These are phyloP conservation scores for Thinopyrum elongatum DNA, from an alignment of 176 grass and related monocot species.

Conservation along the genomic window DNA sequence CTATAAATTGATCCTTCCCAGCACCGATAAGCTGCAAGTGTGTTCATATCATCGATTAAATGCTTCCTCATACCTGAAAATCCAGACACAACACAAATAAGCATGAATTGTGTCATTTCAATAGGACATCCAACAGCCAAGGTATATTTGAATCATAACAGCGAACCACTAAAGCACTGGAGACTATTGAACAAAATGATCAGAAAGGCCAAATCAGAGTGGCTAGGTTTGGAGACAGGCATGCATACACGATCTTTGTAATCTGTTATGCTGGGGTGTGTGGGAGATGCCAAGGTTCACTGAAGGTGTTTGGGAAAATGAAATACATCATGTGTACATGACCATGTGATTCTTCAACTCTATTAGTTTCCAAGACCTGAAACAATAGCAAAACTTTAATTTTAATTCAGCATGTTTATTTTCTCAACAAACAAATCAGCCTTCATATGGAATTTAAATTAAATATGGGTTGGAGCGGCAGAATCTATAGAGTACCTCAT, in stretches of 20 bases:
- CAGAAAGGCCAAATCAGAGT: constrained; percentile 2
- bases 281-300: constrained; percentile 93
- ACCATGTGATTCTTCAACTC: constrained; percentile 86
- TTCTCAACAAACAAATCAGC: background rate
- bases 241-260: constrained; percentile 85
- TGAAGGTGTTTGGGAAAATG: constrained; percentile 94
- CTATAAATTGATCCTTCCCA: constrained; percentile 94
- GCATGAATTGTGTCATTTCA: background rate
- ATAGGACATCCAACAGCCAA: constrained; percentile 2
- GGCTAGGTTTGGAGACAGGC: constrained; percentile 10
- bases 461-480: background rate
- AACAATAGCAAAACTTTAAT: constrained; percentile 27
- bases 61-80: constrained; percentile 77
- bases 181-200: constrained; percentile 12
- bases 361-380: constrained; percentile 96
- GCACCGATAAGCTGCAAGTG: constrained; percentile 92
- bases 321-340: constrained; percentile 93
- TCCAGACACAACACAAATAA: constrained; percentile 22
- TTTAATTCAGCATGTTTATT: background rate
- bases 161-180: background rate
- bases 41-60: constrained; percentile 96
- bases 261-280: constrained; percentile 84
- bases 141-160: background rate
- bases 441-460: background rate
- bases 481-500: constrained; percentile 60